Evolutionary conservation across 2,329 filamentous ascomycete genomes (phyloP), one percentile per base, ranked within the genome.

Genomic region (Paradendryphiella salina): DNA sequence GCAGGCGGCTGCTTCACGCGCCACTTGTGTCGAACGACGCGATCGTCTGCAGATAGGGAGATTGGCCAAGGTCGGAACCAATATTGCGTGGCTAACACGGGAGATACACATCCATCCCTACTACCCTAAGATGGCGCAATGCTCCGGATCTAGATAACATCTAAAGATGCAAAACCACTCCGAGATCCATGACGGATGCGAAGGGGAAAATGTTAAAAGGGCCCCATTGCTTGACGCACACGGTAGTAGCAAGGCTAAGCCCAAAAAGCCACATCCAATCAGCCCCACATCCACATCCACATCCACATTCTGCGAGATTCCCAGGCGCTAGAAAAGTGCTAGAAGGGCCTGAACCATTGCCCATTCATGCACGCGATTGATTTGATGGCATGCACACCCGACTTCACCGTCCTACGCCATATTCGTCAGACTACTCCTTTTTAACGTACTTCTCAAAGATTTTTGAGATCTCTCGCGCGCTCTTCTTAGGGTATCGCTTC

Each of bases 401-500:
- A 36, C 39, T 38, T 37, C 32, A 42, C 44, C 39, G 40, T 42
- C 37, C 32, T 32, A 57, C 57, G 61, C 59, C 56, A 59, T 58
- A 58, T 39, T 38, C 53, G 50, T 44, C 20, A 14, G 28, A 17
- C 53, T 69, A 79, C 56, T 73, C 79, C 76, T 86, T 86, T 76
- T 83, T 80, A 59, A 91, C 86, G 64, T 89, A 79, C 60, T 80
- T 80, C 33, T 85, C 83, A 70, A 94, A 93, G 55, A 92, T 80
- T 50, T 83, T 79, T 59, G 84, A 82, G 64, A 95, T 80, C 66
- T 82, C 81, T 73, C 80, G 82, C 15, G 88, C 90, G 71, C 89
- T 94, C 82, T 91, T 90, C 82, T 96, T 96, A 32, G 90, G 86
- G 61, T 86, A 82, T 43, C 90, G 80, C 78, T 86, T 89, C 79